Percentiles rank a stretch among this genome's conserved stretches.
Conservation (phyloP, 2,329 filamentous ascomycete genomes). For the Phyllachora maydis region DNA sequence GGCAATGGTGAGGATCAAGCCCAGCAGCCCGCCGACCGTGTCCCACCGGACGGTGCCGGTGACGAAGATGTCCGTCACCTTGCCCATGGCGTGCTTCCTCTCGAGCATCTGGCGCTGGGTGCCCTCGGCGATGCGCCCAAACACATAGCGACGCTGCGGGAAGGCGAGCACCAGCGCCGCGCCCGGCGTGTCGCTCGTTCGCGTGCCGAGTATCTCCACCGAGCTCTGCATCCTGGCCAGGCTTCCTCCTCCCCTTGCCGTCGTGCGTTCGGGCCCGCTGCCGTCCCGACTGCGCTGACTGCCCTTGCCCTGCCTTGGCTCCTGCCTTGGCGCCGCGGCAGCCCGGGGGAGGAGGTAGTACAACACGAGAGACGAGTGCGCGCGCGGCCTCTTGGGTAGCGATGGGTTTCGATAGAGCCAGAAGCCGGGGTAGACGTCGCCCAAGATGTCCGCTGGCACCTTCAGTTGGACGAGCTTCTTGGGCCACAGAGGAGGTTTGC, state of each 20-base stretch:
- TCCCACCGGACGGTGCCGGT: constrained; percentile 60
- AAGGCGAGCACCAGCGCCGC: constrained; percentile 61
- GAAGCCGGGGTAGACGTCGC: no score
- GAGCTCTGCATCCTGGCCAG: constrained; percentile 55
- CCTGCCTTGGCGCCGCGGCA: no score
- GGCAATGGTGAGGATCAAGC: constrained; percentile 67
- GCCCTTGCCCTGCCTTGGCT: no score
- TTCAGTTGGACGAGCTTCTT: no score
- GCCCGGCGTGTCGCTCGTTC: constrained; percentile 74
- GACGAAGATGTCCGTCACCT: constrained; percentile 61
- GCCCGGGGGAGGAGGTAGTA: no score
- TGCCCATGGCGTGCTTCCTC: constrained; percentile 40
- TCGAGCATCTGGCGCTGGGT: constrained; percentile 59
- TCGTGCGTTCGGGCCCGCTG: no score
- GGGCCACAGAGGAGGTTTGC: no score
- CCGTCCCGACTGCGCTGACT: neutral
- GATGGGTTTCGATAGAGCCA: no score
- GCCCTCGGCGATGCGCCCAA: constrained; percentile 69
- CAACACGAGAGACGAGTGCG: no score
- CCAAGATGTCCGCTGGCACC: no score
- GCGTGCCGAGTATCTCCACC: constrained; percentile 59
- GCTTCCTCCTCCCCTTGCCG: no score
- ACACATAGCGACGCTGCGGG: constrained; percentile 63
- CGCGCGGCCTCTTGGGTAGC: no score
- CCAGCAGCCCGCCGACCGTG: constrained; percentile 62